phyloP scores from a whole-genome alignment of 139 green algal genomes.

The Parachlorella kessleri region DNA sequence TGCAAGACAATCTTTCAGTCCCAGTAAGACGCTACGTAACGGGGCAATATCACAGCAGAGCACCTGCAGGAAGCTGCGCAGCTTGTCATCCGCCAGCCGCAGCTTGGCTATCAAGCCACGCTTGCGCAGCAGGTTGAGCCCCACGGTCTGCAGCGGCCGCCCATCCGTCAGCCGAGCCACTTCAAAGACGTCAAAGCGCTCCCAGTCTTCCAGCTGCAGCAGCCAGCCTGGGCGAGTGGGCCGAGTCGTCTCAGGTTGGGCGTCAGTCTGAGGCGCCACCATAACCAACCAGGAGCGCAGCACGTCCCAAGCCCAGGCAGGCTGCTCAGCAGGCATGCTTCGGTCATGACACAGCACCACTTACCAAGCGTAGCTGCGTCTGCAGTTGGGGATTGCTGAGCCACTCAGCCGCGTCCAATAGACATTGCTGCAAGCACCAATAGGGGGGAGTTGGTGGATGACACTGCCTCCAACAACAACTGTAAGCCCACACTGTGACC shows the following conservation, averaged over 20 bases:
- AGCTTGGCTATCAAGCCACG: constrained; percentile 49
- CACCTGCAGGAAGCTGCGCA: constrained; percentile 49
- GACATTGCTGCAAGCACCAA: too few relatives aligned
- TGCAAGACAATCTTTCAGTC: too few relatives aligned
- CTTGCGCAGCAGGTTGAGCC: constrained; percentile 35
- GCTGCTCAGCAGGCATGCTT: neutral
- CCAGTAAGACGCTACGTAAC: too few relatives aligned
- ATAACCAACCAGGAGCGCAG: too few relatives aligned
- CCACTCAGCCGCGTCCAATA: constrained; percentile 12
- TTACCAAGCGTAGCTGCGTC: constrained; percentile 5
- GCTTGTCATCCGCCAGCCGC: constrained; percentile 27
- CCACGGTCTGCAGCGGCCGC: constrained; percentile 45
- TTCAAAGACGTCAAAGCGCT: constrained; percentile 65
- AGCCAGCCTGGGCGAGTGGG: too few relatives aligned
- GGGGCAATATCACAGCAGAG: too few relatives aligned
- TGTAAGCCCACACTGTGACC: too few relatives aligned
- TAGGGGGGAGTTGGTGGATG: too few relatives aligned
- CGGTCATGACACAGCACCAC: neutral
- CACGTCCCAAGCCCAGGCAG: too few relatives aligned
- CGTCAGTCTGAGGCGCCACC: too few relatives aligned
- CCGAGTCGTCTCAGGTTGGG: too few relatives aligned
- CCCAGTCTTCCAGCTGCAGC: constrained; percentile 59
- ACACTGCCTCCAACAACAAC: too few relatives aligned
- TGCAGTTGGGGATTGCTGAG: neutral
- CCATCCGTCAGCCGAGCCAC: constrained; percentile 37